Evolutionary conservation across 1,284 basidiomycete genomes (phyloP).

Genomic region (Earliella scabrosa): DNA sequence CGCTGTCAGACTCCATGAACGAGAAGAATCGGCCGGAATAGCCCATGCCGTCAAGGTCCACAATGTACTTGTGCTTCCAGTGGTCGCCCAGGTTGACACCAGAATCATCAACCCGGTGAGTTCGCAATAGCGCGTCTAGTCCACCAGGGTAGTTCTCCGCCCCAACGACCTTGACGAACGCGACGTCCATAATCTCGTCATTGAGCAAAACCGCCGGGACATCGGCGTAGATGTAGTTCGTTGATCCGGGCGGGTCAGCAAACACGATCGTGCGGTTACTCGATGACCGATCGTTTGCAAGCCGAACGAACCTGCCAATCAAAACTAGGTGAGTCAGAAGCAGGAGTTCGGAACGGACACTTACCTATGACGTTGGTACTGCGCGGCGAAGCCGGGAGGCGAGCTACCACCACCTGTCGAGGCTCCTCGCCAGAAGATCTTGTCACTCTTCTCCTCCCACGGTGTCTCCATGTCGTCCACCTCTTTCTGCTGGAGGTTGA

Average conservation of each 20-base stretch:
- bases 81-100: slow-evolving; percentile 83
- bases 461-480: slow-evolving; percentile 83
- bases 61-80: slow-evolving; percentile 92
- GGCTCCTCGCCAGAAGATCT: slow-evolving; percentile 87
- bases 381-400: slow-evolving; percentile 81
- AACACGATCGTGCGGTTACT: slow-evolving; percentile 76
- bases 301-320: slow-evolving; percentile 69
- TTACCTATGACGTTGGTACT: slow-evolving; percentile 89
- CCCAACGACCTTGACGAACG: slow-evolving; percentile 82
- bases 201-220: slow-evolving; percentile 74
- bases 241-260: slow-evolving; percentile 67
- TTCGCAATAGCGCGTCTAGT: slow-evolving; percentile 65
- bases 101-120: slow-evolving; percentile 78
- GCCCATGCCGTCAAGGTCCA: slow-evolving; percentile 95
- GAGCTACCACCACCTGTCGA: slow-evolving; percentile 91
- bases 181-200: slow-evolving; percentile 85
- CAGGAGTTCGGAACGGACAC: slow-evolving; percentile 22
- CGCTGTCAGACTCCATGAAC: slow-evolving; percentile 86
- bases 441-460: slow-evolving; percentile 77
- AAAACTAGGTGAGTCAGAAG: slow-evolving; percentile 1
- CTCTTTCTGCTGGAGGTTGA: slow-evolving; percentile 69
- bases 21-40: slow-evolving; percentile 91
- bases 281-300: slow-evolving; percentile 67
- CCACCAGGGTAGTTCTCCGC: slow-evolving; percentile 80
- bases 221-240: slow-evolving; percentile 60